Percentiles rank a stretch among this genome's conserved stretches.
Conservation (phyloP, 805 yeast genomes). For the Yarrowia sp. region DNA sequence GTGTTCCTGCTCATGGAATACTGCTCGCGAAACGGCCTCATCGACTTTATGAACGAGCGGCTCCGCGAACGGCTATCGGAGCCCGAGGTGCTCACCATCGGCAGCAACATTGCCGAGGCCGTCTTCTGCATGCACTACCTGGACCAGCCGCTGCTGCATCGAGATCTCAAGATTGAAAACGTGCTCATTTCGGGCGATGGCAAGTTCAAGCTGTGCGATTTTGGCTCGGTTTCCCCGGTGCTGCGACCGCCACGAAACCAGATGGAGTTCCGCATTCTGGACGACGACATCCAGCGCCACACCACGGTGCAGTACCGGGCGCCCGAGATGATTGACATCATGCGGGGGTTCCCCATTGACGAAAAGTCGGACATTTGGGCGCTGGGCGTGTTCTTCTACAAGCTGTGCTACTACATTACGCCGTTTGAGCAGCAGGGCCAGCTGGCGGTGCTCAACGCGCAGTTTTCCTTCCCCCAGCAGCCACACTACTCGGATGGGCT, state of each 20-base stretch:
- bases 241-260: conserved; percentile 76
- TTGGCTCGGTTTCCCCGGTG: conserved; percentile 83
- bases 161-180: conserved; percentile 94
- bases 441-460: conserved; percentile 83
- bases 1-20: conserved; percentile 92
- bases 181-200: conserved; percentile 75
- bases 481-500: conserved; percentile 77
- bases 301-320: conserved; percentile 96
- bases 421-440: conserved; percentile 90
- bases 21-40: conserved; percentile 83
- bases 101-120: conserved; percentile 81
- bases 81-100: conserved; percentile 77
- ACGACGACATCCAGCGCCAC: conserved; percentile 84
- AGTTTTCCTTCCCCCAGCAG: conserved; percentile 71
- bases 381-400: conserved; percentile 87
- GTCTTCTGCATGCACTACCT: conserved; percentile 83
- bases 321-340: conserved; percentile 95
- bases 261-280: conserved; percentile 74
- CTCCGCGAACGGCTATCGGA: conserved; percentile 79
- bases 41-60: conserved; percentile 87
- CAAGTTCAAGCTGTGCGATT: conserved; percentile 86
- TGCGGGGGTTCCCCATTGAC: conserved; percentile 82
- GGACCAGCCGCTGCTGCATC: conserved; percentile 74
- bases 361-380: conserved; percentile 98
- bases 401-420: conserved; percentile 88